A percentile compares a stretch with the other conserved stretches of the same genome.
These are phyloP conservation scores for Argentina anserina DNA, from an alignment of 306 rosid species.

Conservation along the genomic window DNA sequence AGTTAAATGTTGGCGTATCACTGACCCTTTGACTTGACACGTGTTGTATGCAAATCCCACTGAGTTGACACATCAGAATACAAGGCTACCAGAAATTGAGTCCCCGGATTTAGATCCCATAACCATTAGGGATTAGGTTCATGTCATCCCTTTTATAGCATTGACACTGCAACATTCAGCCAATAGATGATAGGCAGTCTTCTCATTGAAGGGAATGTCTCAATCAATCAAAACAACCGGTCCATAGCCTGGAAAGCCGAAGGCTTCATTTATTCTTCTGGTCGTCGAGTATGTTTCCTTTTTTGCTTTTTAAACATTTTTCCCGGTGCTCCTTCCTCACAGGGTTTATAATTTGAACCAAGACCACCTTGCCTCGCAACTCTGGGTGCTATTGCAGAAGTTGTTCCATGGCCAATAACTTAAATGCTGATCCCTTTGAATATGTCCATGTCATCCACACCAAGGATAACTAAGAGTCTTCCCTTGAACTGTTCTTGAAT, in stretches of 20 bases:
- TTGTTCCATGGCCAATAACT: conserved; percentile 65
- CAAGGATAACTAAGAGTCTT: conserved; percentile 58
- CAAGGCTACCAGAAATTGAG: too few species aligned
- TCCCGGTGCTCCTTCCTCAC: conserved; percentile 53
- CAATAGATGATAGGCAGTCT: conserved; percentile 62
- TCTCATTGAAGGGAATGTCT: conserved; percentile 55
- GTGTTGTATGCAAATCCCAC: too few species aligned
- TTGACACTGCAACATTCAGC: conserved; percentile 85
- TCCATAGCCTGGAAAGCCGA: conserved; percentile 59
- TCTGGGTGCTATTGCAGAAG: conserved; percentile 53
- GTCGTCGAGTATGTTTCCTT: conserved; percentile 46
- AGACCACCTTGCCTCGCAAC: conserved; percentile 48
- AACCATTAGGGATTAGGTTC: conserved; percentile 88
- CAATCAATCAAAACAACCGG: conserved; percentile 66
- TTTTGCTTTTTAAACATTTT: conserved; percentile 53
- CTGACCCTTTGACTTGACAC: too few species aligned
- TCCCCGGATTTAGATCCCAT: too few species aligned
- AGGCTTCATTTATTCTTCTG: conserved; percentile 47
- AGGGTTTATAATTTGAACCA: conserved; percentile 83
- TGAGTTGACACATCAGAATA: too few species aligned
- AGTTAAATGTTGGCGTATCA: too few species aligned
- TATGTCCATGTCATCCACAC: conserved; percentile 87
- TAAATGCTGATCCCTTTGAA: conserved; percentile 75
- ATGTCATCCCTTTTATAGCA: conserved; percentile 83
- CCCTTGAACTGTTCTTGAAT: conserved; percentile 51